Conservation (phyloP, 2,329 filamentous ascomycete species). For the Myriosclerotinia curreyana region DNA sequence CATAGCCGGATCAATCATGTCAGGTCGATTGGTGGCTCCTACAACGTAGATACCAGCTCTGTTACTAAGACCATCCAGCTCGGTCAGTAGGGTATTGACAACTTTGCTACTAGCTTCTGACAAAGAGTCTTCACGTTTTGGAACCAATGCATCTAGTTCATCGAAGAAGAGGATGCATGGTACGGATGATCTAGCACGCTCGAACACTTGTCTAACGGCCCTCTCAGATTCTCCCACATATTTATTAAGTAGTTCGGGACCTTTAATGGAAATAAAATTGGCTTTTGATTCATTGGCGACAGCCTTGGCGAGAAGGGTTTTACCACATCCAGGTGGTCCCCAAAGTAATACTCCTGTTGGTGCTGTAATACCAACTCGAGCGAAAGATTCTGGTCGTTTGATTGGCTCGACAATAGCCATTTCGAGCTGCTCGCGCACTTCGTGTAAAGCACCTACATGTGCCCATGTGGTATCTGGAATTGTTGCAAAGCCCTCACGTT, state of each 20-base stretch:
- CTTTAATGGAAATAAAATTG: constrained; percentile 98
- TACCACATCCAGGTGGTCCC: constrained; percentile 95
- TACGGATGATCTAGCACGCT: constrained; percentile 76
- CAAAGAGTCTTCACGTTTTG: constrained; percentile 72
- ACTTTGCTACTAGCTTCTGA: constrained; percentile 84
- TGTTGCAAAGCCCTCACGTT: constrained; percentile 90
- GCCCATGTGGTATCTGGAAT: constrained; percentile 92
- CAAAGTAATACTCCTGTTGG: constrained; percentile 89
- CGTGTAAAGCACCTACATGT: constrained; percentile 80
- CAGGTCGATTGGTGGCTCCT: constrained; percentile 89
- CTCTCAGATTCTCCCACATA: constrained; percentile 96
- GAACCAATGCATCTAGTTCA: constrained; percentile 90
- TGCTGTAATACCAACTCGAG: constrained; percentile 71
- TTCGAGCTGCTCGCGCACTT: constrained; percentile 77
- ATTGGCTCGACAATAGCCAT: constrained; percentile 90
- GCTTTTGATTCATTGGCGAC: constrained; percentile 93
- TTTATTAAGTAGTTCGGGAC: constrained; percentile 93
- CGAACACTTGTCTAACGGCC: constrained; percentile 87
- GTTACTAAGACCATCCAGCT: constrained; percentile 81
- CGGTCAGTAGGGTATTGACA: constrained; percentile 91
- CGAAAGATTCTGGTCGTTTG: constrained; percentile 73
- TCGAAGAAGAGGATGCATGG: constrained; percentile 98
- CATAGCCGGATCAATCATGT: constrained; percentile 96
- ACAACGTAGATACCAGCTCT: constrained; percentile 89
- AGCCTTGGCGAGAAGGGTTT: constrained; percentile 92